Evolutionary conservation across 1,139 yeast species (phyloP).

Genomic region (Debaryomyces nepalensis): DNA sequence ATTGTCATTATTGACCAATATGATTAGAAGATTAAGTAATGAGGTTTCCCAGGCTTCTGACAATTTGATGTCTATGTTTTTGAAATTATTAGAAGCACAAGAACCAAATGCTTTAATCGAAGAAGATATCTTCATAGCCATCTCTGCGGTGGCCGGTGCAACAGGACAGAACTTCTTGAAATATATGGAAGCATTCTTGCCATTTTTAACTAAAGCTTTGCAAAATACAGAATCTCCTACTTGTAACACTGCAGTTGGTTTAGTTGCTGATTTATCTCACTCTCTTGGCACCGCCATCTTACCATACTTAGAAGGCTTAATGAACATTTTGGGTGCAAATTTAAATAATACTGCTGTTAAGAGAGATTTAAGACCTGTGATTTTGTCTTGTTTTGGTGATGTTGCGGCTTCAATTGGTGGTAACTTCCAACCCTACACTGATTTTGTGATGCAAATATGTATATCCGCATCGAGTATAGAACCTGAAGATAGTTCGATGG

Average conservation of each 20-base stretch:
- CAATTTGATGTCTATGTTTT: constrained; percentile 79
- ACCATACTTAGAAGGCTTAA: constrained; percentile 78
- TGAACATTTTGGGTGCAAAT: constrained; percentile 78
- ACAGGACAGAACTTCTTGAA: constrained; percentile 69
- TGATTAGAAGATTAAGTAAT: constrained; percentile 79
- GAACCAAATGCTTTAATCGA: constrained; percentile 80
- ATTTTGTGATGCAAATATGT: constrained; percentile 76
- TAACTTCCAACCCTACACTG: constrained; percentile 74
- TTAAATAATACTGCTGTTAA: constrained; percentile 69
- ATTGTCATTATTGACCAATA: constrained; percentile 82
- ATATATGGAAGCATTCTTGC: constrained; percentile 82
- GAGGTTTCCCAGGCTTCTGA: constrained; percentile 76
- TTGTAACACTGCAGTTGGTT: constrained; percentile 87
- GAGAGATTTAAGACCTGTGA: constrained; percentile 83
- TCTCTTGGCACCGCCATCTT: constrained; percentile 76
- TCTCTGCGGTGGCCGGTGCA: constrained; percentile 87
- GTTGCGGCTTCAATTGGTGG: constrained; percentile 87
- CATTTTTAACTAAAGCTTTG: constrained; percentile 77
- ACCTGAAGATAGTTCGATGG: constrained; percentile 66
- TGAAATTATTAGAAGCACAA: constrained; percentile 65
- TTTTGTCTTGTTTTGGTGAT: constrained; percentile 95
- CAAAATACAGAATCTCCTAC: constrained; percentile 83
- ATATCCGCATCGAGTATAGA: constrained; percentile 56
- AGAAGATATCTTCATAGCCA: constrained; percentile 91
- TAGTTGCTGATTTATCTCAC: constrained; percentile 96